Conservation (phyloP, 1,284 basidiomycete genomes). For the Boletus sp. region DNA sequence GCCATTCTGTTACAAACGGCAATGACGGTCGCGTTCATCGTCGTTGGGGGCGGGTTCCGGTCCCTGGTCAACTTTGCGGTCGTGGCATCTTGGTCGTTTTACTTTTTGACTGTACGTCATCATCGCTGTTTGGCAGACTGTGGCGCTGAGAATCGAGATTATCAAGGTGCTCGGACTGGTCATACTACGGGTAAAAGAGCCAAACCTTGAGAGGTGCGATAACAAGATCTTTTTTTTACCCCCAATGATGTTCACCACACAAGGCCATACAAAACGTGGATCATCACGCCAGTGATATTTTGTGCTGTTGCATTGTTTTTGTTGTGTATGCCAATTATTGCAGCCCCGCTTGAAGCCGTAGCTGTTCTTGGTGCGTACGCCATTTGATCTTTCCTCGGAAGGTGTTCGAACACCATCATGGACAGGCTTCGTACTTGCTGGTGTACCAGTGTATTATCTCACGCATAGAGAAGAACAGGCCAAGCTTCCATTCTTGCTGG, state of each 20-base stretch:
- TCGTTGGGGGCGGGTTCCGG: conserved; percentile 85
- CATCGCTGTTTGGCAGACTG: neutral
- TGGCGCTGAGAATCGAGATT: conserved; percentile 1
- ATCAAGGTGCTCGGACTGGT: conserved; percentile 80
- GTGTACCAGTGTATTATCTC: conserved; percentile 82
- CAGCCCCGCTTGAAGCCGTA: conserved; percentile 85
- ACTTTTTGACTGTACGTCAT: conserved; percentile 76
- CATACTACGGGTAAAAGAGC: conserved; percentile 88
- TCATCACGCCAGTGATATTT: conserved; percentile 87
- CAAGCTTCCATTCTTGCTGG: conserved; percentile 41
- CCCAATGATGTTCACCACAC: conserved; percentile 1
- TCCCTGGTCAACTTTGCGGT: conserved; percentile 86
- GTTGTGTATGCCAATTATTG: conserved; percentile 91
- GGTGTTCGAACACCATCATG: neutral
- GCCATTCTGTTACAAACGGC: conserved; percentile 75
- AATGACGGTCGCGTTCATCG: conserved; percentile 73
- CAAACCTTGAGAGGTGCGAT: conserved; percentile 72
- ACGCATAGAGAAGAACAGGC: conserved; percentile 53
- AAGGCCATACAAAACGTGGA: conserved; percentile 90
- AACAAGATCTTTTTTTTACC: neutral
- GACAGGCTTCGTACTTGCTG: conserved; percentile 65
- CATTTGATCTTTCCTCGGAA: neutral
- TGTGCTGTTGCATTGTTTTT: conserved; percentile 91
- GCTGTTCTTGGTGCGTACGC: conserved; percentile 74
- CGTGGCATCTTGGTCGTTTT: conserved; percentile 87